A percentile compares a stretch with the other conserved stretches of the same genome.
These are phyloP conservation scores for Parmelia sp. DNA, from an alignment of 495 filamentous ascomycete species.

Conservation along the genomic window DNA sequence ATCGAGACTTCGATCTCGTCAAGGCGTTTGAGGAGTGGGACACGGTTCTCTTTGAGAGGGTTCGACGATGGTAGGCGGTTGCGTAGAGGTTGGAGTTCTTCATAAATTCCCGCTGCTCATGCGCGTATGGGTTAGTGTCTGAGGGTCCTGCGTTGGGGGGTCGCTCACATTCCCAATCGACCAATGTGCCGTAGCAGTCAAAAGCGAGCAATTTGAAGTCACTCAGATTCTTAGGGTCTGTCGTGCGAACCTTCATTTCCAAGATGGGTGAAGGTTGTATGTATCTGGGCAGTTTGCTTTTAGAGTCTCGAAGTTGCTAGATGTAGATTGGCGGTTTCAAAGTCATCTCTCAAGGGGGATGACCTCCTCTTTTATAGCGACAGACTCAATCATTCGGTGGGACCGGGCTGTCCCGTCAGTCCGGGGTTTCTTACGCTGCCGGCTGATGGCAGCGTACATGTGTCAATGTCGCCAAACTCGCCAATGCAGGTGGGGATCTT, in stretches of 20 bases:
- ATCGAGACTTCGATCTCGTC: constrained; percentile 40
- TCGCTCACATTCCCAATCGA: constrained; percentile 60
- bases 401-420: not conserved
- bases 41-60: constrained; percentile 37
- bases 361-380: not conserved
- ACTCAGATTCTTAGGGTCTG: constrained; percentile 26
- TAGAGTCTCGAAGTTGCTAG: not conserved
- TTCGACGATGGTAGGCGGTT: constrained; percentile 36
- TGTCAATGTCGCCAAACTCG: not conserved
- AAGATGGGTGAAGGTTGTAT: not conserved
- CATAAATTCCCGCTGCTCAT: constrained; percentile 32
- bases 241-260: constrained; percentile 20
- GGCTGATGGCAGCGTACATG: not conserved
- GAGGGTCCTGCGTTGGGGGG: not conserved
- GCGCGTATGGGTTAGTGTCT: constrained; percentile 18
- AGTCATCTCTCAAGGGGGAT: not conserved
- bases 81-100: constrained; percentile 40
- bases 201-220: constrained; percentile 55
- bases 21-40: constrained; percentile 33
- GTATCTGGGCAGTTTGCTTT: not conserved
- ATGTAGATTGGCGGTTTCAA: not conserved
- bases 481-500: not conserved
- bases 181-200: constrained; percentile 77
- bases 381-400: not conserved
- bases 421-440: not conserved